Evolutionary conservation across 257 asterid genomes (phyloP).

Genomic region (Nicotiana attenuata): DNA sequence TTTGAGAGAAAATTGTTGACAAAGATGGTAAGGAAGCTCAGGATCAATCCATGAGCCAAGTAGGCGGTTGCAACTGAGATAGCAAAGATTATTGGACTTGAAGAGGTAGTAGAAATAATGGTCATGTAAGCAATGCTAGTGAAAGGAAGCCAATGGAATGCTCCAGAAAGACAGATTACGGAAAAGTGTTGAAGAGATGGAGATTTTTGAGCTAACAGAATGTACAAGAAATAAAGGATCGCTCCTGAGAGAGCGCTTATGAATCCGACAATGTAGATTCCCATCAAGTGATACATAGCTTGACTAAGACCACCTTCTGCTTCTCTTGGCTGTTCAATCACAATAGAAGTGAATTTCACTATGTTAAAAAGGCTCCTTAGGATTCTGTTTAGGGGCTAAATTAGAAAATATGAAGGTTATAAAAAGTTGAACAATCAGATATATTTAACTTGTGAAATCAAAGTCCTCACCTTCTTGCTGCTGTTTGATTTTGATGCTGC

Average conservation of each 20-base stretch:
- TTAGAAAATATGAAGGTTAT: neutral
- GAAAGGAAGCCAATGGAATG: constrained; percentile 83
- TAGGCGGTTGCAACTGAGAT: constrained; percentile 45
- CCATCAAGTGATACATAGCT: constrained; percentile 47
- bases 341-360: neutral
- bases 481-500: constrained; percentile 28
- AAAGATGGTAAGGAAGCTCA: constrained; percentile 40
- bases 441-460: neutral
- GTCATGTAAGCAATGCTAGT: constrained; percentile 44
- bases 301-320: constrained; percentile 13
- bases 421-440: neutral
- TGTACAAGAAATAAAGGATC: constrained; percentile 37
- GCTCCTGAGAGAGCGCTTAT: constrained; percentile 58
- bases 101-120: constrained; percentile 25
- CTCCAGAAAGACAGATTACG: constrained; percentile 54
- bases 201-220: constrained; percentile 25
- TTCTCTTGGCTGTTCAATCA: constrained; percentile 15
- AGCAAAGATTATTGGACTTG: constrained; percentile 38
- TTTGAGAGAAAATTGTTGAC: constrained; percentile 24
- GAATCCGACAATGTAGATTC: constrained; percentile 57
- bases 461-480: constrained; percentile 32
- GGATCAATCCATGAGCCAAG: constrained; percentile 54
- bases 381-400: neutral
- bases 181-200: constrained; percentile 44
- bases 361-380: no score